Base-by-base conservation (phyloP, 495 filamentous ascomycete species). In the Viridothelium virens region DNA sequence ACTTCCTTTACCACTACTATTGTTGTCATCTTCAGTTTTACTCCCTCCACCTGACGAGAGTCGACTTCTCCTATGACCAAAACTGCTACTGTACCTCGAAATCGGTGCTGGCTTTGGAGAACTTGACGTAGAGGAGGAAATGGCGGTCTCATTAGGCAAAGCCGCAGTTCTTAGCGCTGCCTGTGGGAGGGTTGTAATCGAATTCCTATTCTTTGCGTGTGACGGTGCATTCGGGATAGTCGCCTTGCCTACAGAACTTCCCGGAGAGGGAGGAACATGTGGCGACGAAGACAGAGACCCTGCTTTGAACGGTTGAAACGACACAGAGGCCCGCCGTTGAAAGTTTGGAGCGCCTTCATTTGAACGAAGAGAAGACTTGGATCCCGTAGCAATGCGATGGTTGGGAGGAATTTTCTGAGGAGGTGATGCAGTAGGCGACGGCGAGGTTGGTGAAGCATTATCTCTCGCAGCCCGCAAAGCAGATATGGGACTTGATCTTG, bases 241-340 rank as follows among this genome's bases (percentile, higher is more conserved):
- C 65, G 71, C 72, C 63, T 83, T 78, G 25, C 78, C 75, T 31
- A 86, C 72, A 1, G 84, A 86, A 36, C 83, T 81, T 53, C 84
- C 84, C 38, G 90, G 90, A 4, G 88, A 93, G 16, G 77, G 76
- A 9, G 79, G 79, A 2, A 82, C 74, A 14, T 79, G 76, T 50
- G 94, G 94, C 10, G 93, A 97, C n/a, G 89, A 89, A 16, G 92
- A 95, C 18, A 98, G 82, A 25, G 93, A 92, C 9, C 92, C 91
- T 6, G 92, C 91, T 77, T 97, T 98, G 78, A 98, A 98, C 1
- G 93, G 89, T 72, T 92, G 89, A 73, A 96, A 96, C 2, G 92
- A 96, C 16, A 96, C 84, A 0, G 92, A 97, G 10, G 90, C 85
- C n/a, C 92, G 86, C 68, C 90, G 82, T 61, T 83, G 78, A 67